Conservation (phyloP, 2,329 filamentous ascomycete genomes). For the Epichloe glyceriae region DNA sequence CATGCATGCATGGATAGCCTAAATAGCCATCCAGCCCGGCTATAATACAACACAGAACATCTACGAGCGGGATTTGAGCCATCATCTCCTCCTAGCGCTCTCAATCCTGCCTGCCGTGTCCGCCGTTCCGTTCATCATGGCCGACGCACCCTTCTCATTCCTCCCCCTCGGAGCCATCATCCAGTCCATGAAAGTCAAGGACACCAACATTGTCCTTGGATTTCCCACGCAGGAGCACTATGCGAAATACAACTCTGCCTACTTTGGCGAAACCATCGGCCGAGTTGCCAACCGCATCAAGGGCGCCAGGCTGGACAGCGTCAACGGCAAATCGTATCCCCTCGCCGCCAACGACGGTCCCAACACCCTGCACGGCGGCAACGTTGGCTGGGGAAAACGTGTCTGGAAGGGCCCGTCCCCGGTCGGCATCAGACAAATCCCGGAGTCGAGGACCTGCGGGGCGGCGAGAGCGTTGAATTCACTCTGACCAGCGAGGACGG, state of each 20-base stretch:
- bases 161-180: conserved; percentile 68
- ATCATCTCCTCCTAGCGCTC: not conserved
- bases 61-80: no score
- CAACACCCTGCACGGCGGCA: conserved; percentile 64
- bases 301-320: conserved; percentile 51
- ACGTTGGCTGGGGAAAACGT: conserved; percentile 68
- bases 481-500: conserved; percentile 59
- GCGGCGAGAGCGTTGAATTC: conserved; percentile 55
- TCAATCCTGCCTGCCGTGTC: not conserved
- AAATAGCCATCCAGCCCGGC: not conserved
- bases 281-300: conserved; percentile 71
- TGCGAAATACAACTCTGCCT: conserved; percentile 58
- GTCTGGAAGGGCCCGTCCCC: conserved; percentile 60
- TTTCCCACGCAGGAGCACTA: conserved; percentile 70
- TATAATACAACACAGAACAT: not conserved
- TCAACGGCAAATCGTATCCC: conserved; percentile 60
- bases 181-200: conserved; percentile 65
- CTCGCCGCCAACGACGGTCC: conserved; percentile 64
- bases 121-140: conserved; percentile 17
- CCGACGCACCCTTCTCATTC: conserved; percentile 46
- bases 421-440: conserved; percentile 38
- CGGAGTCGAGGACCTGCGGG: conserved; percentile 37
- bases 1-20: not conserved
- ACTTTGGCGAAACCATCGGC: conserved; percentile 90
- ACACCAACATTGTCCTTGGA: conserved; percentile 75